These are phyloP conservation scores for Xylariaceae sp. DNA, from an alignment of 2,329 filamentous ascomycete species.

Conservation along the genomic window DNA sequence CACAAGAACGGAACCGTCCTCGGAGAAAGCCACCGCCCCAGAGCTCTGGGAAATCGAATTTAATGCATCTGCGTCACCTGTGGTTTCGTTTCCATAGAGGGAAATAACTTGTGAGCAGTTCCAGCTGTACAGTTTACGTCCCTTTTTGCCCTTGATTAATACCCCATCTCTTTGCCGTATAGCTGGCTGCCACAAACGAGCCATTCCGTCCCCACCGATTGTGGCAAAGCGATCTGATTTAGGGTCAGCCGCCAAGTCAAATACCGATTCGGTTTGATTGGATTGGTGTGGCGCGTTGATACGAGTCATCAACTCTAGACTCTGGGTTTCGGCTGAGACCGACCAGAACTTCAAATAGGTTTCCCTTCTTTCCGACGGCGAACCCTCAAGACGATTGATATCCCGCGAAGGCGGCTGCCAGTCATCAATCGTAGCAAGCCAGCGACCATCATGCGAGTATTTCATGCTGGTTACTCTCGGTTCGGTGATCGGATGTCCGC, in stretches of 20 bases:
- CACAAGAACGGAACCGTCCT: slow-evolving; percentile 80
- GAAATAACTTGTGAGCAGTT: slow-evolving; percentile 58
- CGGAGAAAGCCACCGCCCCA: slow-evolving; percentile 71
- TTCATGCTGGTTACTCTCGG: slow-evolving; percentile 72
- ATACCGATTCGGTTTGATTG: slow-evolving; percentile 53
- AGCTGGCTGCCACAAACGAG: slow-evolving; percentile 79
- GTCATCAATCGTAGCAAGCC: slow-evolving; percentile 88
- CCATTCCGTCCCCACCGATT: slow-evolving; percentile 71
- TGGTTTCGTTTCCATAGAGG: slow-evolving; percentile 42
- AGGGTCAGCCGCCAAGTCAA: slow-evolving; percentile 71
- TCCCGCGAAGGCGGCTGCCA: slow-evolving; percentile 76
- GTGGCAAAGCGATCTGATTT: slow-evolving; percentile 71
- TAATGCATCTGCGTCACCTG: slow-evolving; percentile 33
- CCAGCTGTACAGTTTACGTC: slow-evolving; percentile 68
- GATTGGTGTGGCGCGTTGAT: slow-evolving; percentile 77
- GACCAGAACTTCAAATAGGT: slow-evolving; percentile 90
- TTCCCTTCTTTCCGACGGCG: slow-evolving; percentile 56
- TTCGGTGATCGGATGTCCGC: slow-evolving; percentile 67
- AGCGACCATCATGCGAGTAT: slow-evolving; percentile 75
- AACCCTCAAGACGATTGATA: slow-evolving; percentile 51
- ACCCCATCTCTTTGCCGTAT: slow-evolving; percentile 65
- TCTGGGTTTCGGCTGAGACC: slow-evolving; percentile 51
- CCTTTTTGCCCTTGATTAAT: slow-evolving; percentile 54
- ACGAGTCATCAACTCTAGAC: slow-evolving; percentile 73
- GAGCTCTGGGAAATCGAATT: slow-evolving; percentile 38